phyloP scores from a whole-genome alignment of 768 basidiomycete genomes.

The Lentinula boryana region DNA sequence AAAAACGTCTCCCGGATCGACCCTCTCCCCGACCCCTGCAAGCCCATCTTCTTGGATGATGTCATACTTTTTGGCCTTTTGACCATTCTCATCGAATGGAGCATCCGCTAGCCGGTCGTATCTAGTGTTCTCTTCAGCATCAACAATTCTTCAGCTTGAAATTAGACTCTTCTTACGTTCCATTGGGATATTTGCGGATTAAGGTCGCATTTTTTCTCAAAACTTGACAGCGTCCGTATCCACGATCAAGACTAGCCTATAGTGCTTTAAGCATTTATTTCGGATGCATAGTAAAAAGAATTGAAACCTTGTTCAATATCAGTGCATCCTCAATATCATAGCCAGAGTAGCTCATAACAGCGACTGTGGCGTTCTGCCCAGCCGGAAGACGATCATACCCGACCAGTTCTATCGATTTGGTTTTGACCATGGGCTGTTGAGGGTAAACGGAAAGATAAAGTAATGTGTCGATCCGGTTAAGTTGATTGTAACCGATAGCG shows the following conservation, averaged over 20 bases:
- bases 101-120: slow-evolving; percentile 95
- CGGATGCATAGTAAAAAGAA: not conserved
- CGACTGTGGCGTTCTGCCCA: slow-evolving; percentile 97
- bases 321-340: slow-evolving; percentile 99
- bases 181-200: slow-evolving; percentile 94
- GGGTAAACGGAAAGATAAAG: slow-evolving; percentile 98
- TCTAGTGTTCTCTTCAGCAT: slow-evolving; percentile 18
- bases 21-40: slow-evolving; percentile 90
- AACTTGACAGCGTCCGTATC: slow-evolving; percentile 97
- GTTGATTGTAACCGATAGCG: slow-evolving; percentile 96
- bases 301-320: slow-evolving; percentile 80
- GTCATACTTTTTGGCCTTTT: slow-evolving; percentile 77
- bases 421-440: slow-evolving; percentile 99
- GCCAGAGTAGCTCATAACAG: slow-evolving; percentile 98
- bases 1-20: slow-evolving; percentile 90
- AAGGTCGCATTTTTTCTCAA: slow-evolving; percentile 92
- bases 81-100: slow-evolving; percentile 77
- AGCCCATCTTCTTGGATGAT: slow-evolving; percentile 92
- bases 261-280: not conserved
- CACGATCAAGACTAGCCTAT: slow-evolving; percentile 92
- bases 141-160: slow-evolving; percentile 1
- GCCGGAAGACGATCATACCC: slow-evolving; percentile 97
- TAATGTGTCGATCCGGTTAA: slow-evolving; percentile 95
- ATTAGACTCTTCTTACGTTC: slow-evolving; percentile 61
- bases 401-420: slow-evolving; percentile 94